Evolutionary conservation across 768 basidiomycete species (phyloP), one percentile per base, ranked within the genome.

Genomic region (Fomitopsis pulvina): DNA sequence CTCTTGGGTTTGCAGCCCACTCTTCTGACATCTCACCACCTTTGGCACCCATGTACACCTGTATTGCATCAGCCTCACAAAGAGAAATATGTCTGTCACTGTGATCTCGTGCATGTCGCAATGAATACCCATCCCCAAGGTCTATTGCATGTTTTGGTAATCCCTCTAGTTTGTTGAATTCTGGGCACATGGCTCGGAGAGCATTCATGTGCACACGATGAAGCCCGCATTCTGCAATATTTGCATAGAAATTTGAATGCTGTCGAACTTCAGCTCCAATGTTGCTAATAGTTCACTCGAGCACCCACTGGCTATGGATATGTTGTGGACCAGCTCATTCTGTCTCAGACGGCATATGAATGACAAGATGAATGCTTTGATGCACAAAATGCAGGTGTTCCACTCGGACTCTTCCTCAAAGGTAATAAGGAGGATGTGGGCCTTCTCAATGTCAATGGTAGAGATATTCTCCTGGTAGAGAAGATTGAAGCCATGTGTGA

Each of bases 361-460:
- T 25, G 12, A 70, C 44, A 0, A 52, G 42, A 50, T 72, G 70
- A 22, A 71, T 52, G 41, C 62, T 55, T 21, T 52, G 70, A 0
- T 58, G 60, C 8, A 54, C 21, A 49, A 72, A 69, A 48, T 74
- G 72, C 20, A 74, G 41, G 2, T 37, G 58, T 7, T 21, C 57
- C 43, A 8, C 53, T 74, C 69, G 54, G 60, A 75, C n/a, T 73
- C 67, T 3, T 48, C 30, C 1, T 52, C 48, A 49, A 67, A 73
- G 11, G 58, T 39, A 0, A 57, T 12, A 10, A 73, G 47, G 0
- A 50, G 41, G 0, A 14, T 11, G 29, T 30, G 29, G 7, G 29
- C 29, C 29, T n/a, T n/a, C n/a, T n/a, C n/a, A n/a, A n/a, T n/a
- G n/a, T n/a, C n/a, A n/a, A n/a, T n/a, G n/a, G n/a, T n/a, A n/a